A percentile compares a stretch with the other conserved stretches of the same genome.
Conservation (phyloP, 345 rosid genomes). For the Brassica nigra region DNA sequence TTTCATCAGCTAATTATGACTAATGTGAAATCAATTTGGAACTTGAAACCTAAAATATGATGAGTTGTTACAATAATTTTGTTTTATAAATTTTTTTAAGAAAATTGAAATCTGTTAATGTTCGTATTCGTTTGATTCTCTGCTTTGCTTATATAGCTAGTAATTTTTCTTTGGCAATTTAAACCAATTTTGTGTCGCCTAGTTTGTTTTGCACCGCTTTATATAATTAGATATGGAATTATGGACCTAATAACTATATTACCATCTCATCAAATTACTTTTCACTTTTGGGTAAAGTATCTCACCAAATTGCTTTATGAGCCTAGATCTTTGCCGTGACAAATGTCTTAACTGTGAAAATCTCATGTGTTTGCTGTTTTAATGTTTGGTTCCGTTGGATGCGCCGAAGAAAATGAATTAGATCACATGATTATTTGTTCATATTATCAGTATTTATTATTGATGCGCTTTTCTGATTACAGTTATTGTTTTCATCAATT, state of each 20-base stretch:
- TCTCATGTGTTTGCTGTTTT: neutral
- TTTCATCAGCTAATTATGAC: neutral
- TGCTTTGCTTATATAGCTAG: neutral
- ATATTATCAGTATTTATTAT: conserved; percentile 9
- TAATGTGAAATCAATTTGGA: neutral
- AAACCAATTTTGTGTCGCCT: neutral
- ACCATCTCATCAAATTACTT: neutral
- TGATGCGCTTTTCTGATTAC: conserved; percentile 17
- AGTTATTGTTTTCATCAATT: conserved; percentile 18
- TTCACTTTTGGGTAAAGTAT: neutral
- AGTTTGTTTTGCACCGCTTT: neutral
- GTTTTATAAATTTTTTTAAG: neutral
- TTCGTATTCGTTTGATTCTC: neutral
- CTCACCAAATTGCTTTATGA: conserved; percentile 11
- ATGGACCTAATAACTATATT: neutral
- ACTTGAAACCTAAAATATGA: neutral
- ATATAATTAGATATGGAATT: neutral
- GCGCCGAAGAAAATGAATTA: conserved; percentile 32
- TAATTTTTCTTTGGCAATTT: neutral
- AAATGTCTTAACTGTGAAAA: conserved; percentile 1
- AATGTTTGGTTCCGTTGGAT: conserved; percentile 31
- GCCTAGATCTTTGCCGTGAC: conserved; percentile 16
- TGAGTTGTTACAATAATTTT: neutral
- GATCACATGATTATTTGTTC: conserved; percentile 34
- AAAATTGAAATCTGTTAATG: neutral